phyloP scores from a whole-genome alignment of 148 eudicot genomes.

The Rhododendron henanense region DNA sequence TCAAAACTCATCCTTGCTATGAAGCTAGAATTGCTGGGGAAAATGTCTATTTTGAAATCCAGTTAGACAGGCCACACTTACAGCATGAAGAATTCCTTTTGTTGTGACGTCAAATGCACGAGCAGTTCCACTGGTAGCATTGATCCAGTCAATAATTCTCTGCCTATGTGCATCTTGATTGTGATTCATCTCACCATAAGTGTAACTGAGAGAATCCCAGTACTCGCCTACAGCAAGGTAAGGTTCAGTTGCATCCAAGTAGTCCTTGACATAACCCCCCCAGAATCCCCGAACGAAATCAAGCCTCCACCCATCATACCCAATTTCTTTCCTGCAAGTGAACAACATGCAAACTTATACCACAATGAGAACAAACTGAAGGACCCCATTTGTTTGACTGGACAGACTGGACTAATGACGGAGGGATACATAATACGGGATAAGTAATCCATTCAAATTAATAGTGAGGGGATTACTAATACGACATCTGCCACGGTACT shows the following conservation, averaged over 20 bases:
- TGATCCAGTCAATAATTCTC: slow-evolving; percentile 95
- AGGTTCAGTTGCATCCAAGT: slow-evolving; percentile 74
- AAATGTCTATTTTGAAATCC: background rate
- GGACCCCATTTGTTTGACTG: background rate
- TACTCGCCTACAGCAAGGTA: slow-evolving; percentile 94
- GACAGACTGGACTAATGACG: background rate
- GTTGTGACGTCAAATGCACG: slow-evolving; percentile 99
- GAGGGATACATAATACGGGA: background rate
- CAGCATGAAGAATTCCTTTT: slow-evolving; percentile 95
- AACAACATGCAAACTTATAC: background rate
- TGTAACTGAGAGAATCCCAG: slow-evolving; percentile 96
- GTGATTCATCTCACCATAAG: slow-evolving; percentile 89
- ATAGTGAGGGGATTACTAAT: background rate
- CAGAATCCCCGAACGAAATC: slow-evolving; percentile 98
- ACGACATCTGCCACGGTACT: background rate
- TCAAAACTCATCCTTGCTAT: background rate
- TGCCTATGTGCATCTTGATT: slow-evolving; percentile 96
- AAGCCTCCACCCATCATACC: slow-evolving; percentile 99
- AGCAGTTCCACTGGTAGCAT: slow-evolving; percentile 81
- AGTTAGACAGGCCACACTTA: slow-evolving; percentile 21
- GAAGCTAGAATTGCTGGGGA: background rate
- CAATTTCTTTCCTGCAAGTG: slow-evolving; percentile 78
- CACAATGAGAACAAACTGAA: background rate
- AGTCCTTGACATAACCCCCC: slow-evolving; percentile 99
- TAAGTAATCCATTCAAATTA: background rate